These are phyloP conservation scores for Alternaria panax DNA, from an alignment of 2,329 filamentous ascomycete species.

Conservation along the genomic window DNA sequence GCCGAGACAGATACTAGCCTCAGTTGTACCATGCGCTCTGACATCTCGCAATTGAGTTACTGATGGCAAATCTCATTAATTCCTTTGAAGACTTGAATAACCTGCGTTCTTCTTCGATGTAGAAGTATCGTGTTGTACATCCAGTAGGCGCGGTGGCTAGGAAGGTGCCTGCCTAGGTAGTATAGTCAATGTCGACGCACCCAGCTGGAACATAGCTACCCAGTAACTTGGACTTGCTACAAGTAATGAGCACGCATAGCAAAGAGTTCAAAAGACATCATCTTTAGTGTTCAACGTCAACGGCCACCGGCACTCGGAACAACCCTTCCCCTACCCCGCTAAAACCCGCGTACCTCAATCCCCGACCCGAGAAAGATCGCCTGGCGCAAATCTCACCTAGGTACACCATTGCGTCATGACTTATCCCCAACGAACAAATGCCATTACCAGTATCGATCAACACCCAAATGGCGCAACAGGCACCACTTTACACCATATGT, in stretches of 20 bases:
- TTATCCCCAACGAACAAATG: slow-evolving; percentile 22
- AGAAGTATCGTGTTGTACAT: background rate
- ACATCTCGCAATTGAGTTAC: background rate
- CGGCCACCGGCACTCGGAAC: background rate
- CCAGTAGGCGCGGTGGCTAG: background rate
- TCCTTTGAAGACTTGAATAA: background rate
- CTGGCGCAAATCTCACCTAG: slow-evolving; percentile 8
- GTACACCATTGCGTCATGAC: slow-evolving; percentile 39
- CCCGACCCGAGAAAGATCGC: slow-evolving; percentile 10
- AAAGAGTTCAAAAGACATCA: background rate
- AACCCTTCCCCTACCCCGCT: slow-evolving; percentile 6
- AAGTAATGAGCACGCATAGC: background rate
- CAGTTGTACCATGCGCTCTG: background rate
- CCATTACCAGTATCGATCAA: slow-evolving; percentile 6
- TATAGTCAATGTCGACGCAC: background rate
- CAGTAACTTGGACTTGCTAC: background rate
- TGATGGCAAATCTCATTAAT: background rate
- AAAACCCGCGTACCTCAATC: slow-evolving; percentile 6
- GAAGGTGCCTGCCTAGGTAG: background rate
- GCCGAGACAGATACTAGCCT: slow-evolving; percentile 6
- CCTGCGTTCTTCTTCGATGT: background rate
- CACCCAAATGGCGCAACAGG: background rate
- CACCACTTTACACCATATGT: background rate
- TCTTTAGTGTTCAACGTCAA: background rate
- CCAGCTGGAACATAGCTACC: background rate